Conservation (phyloP, 148 eudicot species). For the Chenopodium quinoa region DNA sequence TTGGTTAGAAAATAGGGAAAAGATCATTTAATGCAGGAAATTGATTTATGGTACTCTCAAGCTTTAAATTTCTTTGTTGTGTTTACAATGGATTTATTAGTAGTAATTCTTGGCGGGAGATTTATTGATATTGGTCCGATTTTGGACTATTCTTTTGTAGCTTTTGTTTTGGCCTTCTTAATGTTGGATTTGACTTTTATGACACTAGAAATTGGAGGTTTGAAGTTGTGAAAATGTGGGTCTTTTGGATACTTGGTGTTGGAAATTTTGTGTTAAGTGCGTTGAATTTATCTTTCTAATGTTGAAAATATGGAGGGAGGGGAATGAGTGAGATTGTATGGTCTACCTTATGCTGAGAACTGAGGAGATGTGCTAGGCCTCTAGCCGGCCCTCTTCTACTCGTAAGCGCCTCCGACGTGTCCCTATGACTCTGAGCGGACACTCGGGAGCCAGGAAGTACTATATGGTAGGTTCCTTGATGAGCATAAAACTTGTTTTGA, state of each 20-base stretch:
- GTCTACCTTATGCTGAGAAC: no score
- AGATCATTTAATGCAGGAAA: conserved; percentile 26
- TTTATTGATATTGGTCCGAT: not conserved
- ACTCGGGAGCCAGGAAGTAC: no score
- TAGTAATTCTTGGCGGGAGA: not conserved
- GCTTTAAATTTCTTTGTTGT: not conserved
- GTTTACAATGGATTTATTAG: not conserved
- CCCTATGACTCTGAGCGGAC: no score
- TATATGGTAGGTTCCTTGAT: no score
- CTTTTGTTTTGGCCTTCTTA: conserved; percentile 2
- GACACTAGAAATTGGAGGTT: not conserved
- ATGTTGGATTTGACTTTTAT: not conserved
- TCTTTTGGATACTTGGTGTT: not conserved
- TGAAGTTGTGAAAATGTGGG: not conserved
- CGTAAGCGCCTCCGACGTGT: no score
- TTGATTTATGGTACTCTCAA: not conserved
- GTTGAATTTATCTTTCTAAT: not conserved
- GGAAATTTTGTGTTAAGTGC: not conserved
- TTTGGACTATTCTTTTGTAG: not conserved
- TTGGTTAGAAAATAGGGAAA: conserved; percentile 7
- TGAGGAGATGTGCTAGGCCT: no score
- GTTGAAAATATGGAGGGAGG: not conserved
- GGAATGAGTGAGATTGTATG: not conserved
- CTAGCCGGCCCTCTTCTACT: no score
- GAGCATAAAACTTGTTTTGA: no score